These are phyloP conservation scores for Mycena belliarum DNA, from an alignment of 768 basidiomycete species.

Conservation along the genomic window DNA sequence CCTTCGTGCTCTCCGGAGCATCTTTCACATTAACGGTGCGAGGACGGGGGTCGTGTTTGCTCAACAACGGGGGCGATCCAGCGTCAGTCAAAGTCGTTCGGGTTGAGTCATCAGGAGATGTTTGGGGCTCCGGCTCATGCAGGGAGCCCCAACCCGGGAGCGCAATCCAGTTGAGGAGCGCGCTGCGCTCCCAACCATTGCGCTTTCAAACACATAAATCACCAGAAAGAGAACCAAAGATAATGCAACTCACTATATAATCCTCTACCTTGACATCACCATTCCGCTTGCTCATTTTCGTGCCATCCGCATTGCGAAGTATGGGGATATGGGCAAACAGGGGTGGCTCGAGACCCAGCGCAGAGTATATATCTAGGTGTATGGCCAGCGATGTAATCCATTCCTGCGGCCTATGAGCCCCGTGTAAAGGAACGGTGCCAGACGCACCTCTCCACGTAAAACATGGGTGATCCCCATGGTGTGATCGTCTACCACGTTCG, in stretches of 20 bases:
- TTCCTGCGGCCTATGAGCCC: slow-evolving; percentile 56
- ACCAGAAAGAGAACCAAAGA: not conserved
- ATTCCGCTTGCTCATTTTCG: slow-evolving; percentile 93
- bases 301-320: slow-evolving; percentile 84
- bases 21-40: slow-evolving; percentile 33
- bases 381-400: slow-evolving; percentile 94
- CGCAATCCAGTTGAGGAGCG: slow-evolving; percentile 90
- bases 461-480: slow-evolving; percentile 97
- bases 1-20: slow-evolving; percentile 32
- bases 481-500: slow-evolving; percentile 94
- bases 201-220: slow-evolving; percentile 44
- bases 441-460: slow-evolving; percentile 81
- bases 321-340: slow-evolving; percentile 91
- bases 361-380: slow-evolving; percentile 87
- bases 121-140: slow-evolving; percentile 29
- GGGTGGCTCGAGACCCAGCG: slow-evolving; percentile 70
- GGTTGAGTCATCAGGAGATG: slow-evolving; percentile 23
- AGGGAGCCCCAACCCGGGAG: slow-evolving; percentile 90
- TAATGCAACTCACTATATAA: slow-evolving; percentile 64
- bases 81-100: slow-evolving; percentile 22
- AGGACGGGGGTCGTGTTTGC: slow-evolving; percentile 12
- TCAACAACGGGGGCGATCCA: slow-evolving; percentile 7
- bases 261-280: slow-evolving; percentile 87
- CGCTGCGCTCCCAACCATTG: slow-evolving; percentile 87
- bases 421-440: not conserved